Evolutionary conservation across 202 grass and related monocot genomes (phyloP).

Genomic region (Schoenoplectus tabernaemontani): DNA sequence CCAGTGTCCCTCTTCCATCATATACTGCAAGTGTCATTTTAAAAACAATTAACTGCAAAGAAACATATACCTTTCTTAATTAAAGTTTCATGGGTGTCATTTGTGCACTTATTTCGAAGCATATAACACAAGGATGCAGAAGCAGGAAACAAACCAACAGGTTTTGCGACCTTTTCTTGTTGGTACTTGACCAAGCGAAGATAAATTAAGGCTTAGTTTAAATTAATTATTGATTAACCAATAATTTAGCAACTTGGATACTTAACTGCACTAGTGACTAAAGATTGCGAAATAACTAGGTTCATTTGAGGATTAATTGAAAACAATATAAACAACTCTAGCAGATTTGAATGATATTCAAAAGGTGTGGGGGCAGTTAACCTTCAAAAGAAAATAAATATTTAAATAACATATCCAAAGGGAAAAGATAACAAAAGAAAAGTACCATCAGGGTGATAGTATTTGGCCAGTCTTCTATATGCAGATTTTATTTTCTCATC

Average conservation of each 20-base stretch:
- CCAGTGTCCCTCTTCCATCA: slow-evolving; percentile 83
- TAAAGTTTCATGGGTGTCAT: neutral
- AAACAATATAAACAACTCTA: neutral
- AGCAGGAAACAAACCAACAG: neutral
- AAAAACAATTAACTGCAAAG: neutral
- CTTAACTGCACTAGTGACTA: neutral
- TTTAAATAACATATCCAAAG: neutral
- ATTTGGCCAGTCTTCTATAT: slow-evolving; percentile 85
- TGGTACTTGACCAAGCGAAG: neutral
- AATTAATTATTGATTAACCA: slow-evolving; percentile 3
- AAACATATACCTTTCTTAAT: neutral
- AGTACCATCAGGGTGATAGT: slow-evolving; percentile 88
- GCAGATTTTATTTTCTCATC: slow-evolving; percentile 78
- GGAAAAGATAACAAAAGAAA: neutral
- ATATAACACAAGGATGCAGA: neutral
- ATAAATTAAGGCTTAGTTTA: neutral
- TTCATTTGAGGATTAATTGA: neutral
- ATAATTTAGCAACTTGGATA: neutral
- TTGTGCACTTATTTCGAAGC: neutral
- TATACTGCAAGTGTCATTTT: slow-evolving; percentile 49
- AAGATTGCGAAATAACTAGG: neutral
- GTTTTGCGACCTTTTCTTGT: neutral
- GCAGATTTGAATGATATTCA: neutral
- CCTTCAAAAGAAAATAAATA: neutral
- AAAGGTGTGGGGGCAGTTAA: neutral